A percentile compares a stretch with the other conserved stretches of the same genome.
phyloP scores from a whole-genome alignment of 495 filamentous ascomycete genomes.

The Penicillium angulare region DNA sequence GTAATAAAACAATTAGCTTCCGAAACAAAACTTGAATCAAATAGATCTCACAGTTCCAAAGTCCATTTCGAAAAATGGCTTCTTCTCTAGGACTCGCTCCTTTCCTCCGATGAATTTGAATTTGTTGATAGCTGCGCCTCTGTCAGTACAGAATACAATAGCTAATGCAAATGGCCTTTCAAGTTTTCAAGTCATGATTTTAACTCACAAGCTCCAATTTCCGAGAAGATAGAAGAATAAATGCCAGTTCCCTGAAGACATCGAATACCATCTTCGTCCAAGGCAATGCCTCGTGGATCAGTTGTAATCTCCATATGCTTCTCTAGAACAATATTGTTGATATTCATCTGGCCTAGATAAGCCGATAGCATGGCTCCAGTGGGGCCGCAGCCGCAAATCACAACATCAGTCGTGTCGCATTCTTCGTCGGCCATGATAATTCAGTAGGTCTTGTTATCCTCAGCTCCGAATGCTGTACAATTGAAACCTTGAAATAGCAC shows the following conservation, averaged over 20 bases:
- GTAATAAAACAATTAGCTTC: slow-evolving; percentile 1
- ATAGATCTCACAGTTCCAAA: slow-evolving; percentile 5
- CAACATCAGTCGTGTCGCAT: slow-evolving; percentile 31
- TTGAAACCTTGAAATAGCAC: too few relatives aligned
- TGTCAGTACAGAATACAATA: too few relatives aligned
- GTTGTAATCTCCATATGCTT: slow-evolving; percentile 43
- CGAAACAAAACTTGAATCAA: too few relatives aligned
- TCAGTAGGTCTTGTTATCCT: too few relatives aligned
- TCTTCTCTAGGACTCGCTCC: background rate
- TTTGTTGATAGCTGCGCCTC: too few relatives aligned
- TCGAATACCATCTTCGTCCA: slow-evolving; percentile 52
- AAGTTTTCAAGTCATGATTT: too few relatives aligned
- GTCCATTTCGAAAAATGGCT: slow-evolving; percentile 9
- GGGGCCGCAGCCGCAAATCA: slow-evolving; percentile 42
- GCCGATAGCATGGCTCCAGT: slow-evolving; percentile 39
- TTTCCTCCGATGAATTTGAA: slow-evolving; percentile 29
- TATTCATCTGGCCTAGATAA: slow-evolving; percentile 23
- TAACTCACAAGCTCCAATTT: slow-evolving; percentile 30
- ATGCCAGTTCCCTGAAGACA: slow-evolving; percentile 45
- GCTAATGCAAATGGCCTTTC: background rate
- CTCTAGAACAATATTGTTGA: slow-evolving; percentile 40
- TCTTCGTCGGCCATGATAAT: background rate
- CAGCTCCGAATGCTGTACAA: too few relatives aligned
- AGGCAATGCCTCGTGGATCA: slow-evolving; percentile 51
- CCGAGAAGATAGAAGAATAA: slow-evolving; percentile 35